phyloP scores from a whole-genome alignment of 306 rosid genomes.

The Medicago truncatula region DNA sequence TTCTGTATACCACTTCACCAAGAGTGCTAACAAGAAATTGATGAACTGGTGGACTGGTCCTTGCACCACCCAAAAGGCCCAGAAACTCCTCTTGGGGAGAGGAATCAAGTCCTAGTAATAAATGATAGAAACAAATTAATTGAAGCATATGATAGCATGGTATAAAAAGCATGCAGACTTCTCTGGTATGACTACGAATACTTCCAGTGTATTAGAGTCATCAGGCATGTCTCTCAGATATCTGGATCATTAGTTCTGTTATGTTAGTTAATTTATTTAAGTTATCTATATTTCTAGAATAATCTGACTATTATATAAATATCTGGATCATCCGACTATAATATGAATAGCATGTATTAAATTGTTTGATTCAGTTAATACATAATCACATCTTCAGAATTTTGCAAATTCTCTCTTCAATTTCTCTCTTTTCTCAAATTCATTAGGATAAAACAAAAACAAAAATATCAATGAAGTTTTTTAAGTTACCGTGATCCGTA shows the following conservation, averaged over 20 bases:
- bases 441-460: background rate
- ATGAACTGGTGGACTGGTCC: constrained; percentile 94
- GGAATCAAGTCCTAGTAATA: constrained; percentile 74
- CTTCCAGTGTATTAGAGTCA: background rate
- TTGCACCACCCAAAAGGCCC: constrained; percentile 95
- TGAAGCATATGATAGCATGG: constrained; percentile 3
- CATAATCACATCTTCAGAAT: constrained; percentile 9
- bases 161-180: background rate
- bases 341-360: constrained; percentile 7
- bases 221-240: constrained; percentile 1
- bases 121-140: constrained; percentile 40
- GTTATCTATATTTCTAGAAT: constrained; percentile 11
- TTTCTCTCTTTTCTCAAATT: constrained; percentile 23
- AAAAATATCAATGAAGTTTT: constrained; percentile 28
- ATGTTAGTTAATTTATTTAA: background rate
- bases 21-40: constrained; percentile 93
- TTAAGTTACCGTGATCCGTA: constrained; percentile 69
- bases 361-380: constrained; percentile 12
- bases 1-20: constrained; percentile 76
- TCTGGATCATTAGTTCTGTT: background rate
- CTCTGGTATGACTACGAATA: background rate
- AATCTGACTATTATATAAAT: background rate
- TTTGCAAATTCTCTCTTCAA: constrained; percentile 10
- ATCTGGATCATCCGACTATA: background rate
- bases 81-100: constrained; percentile 92